These are phyloP conservation scores for Gossypium arboreum DNA, from an alignment of 345 rosid species.

Conservation along the genomic window DNA sequence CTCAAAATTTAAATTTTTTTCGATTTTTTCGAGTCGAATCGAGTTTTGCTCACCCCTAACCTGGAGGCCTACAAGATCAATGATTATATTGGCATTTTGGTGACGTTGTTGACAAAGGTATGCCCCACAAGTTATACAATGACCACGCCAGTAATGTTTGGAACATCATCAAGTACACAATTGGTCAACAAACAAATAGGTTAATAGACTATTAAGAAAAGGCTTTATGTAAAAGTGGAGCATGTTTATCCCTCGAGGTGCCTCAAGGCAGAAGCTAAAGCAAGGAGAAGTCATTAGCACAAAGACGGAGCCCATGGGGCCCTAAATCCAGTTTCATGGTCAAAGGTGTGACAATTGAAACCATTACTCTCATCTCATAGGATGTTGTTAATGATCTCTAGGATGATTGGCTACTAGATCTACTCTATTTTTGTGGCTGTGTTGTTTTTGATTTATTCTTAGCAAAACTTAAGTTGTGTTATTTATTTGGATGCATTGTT, in stretches of 20 bases:
- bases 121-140: constrained; percentile 79
- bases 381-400: constrained; percentile 74
- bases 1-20: too few species aligned
- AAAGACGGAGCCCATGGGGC: constrained; percentile 50
- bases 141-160: constrained; percentile 72
- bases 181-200: constrained; percentile 62
- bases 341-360: constrained; percentile 58
- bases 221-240: constrained; percentile 58
- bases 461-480: neutral
- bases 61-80: constrained; percentile 52
- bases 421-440: neutral
- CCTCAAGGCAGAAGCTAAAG: constrained; percentile 47
- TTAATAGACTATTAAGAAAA: constrained; percentile 51
- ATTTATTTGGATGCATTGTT: neutral
- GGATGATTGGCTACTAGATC: constrained; percentile 53
- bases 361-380: constrained; percentile 65
- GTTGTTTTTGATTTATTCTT: neutral
- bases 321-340: constrained; percentile 73
- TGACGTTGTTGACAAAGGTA: constrained; percentile 75
- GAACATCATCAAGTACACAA: constrained; percentile 71
- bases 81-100: constrained; percentile 57
- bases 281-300: constrained; percentile 54
- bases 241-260: constrained; percentile 66
- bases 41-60: too few species aligned
- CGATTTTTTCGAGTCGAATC: too few species aligned